Conservation (phyloP, 1,139 yeast genomes). For the Barnettozyma hawaiiensis region DNA sequence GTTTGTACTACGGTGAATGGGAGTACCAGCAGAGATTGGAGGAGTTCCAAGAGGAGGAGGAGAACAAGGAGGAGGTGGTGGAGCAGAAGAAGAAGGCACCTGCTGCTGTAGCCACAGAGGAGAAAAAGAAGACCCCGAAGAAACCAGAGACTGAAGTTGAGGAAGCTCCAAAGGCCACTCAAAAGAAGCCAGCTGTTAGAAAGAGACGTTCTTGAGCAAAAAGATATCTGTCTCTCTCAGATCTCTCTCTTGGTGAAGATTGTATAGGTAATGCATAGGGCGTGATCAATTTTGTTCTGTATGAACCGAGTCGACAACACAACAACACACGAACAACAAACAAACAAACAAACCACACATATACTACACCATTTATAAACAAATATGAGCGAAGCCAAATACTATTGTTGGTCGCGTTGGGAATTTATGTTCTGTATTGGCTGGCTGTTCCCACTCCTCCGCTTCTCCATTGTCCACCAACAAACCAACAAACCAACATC, state of each 20-base stretch:
- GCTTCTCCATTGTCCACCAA: neutral
- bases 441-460: no score
- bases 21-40: conserved; percentile 56
- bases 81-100: conserved; percentile 23
- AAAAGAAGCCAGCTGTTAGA: conserved; percentile 12
- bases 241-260: neutral
- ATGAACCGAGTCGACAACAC: no score
- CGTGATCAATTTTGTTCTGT: no score
- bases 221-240: neutral
- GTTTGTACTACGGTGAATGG: conserved; percentile 84
- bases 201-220: conserved; percentile 9
- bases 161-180: conserved; percentile 6
- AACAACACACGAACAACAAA: no score
- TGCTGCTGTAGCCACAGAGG: neutral
- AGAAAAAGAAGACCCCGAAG: neutral
- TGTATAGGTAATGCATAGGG: no score
- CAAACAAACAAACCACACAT: no score
- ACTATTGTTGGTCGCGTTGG: no score
- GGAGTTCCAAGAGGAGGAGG: conserved; percentile 38
- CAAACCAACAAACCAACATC: no score
- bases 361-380: no score
- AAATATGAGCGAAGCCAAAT: no score
- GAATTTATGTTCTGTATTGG: no score
- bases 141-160: neutral
- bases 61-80: conserved; percentile 43